Evolutionary conservation across 176 grass and related monocot species (phyloP).

Genomic region (Ensete ventricosum): DNA sequence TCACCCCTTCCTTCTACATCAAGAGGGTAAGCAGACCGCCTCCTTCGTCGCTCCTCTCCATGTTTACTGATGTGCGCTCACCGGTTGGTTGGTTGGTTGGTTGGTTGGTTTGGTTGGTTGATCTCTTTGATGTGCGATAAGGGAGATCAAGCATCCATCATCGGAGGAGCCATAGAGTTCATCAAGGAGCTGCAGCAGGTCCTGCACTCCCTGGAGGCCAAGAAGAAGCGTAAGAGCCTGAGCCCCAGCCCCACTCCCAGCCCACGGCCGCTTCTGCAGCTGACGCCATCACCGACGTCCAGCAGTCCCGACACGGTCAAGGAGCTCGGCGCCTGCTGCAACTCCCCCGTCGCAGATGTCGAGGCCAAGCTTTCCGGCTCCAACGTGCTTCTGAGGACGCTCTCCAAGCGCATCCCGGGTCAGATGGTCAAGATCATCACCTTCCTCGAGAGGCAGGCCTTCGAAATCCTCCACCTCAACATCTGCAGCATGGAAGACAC

Average conservation of each 20-base stretch:
- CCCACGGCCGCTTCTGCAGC: conserved; percentile 33
- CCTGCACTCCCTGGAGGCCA: conserved; percentile 60
- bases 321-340: conserved; percentile 83
- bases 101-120: not conserved
- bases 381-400: conserved; percentile 75
- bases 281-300: conserved; percentile 43
- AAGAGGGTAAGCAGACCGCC: conserved; percentile 36
- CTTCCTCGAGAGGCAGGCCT: conserved; percentile 52
- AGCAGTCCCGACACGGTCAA: conserved; percentile 22
- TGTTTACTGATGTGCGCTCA: no score
- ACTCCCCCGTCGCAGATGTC: conserved; percentile 73
- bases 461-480: conserved; percentile 86
- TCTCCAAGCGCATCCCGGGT: conserved; percentile 56
- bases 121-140: not conserved
- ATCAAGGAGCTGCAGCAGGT: conserved; percentile 79
- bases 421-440: conserved; percentile 55
- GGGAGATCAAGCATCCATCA: conserved; percentile 95
- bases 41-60: no score
- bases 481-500: conserved; percentile 95
- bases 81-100: not conserved
- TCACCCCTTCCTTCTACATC: conserved; percentile 82
- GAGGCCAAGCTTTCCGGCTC: conserved; percentile 80
- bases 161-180: conserved; percentile 91
- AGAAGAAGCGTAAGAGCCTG: conserved; percentile 57
- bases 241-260: conserved; percentile 36